These are phyloP conservation scores for Nematodospora valgi DNA, from an alignment of 805 yeast genomes.

Conservation along the genomic window DNA sequence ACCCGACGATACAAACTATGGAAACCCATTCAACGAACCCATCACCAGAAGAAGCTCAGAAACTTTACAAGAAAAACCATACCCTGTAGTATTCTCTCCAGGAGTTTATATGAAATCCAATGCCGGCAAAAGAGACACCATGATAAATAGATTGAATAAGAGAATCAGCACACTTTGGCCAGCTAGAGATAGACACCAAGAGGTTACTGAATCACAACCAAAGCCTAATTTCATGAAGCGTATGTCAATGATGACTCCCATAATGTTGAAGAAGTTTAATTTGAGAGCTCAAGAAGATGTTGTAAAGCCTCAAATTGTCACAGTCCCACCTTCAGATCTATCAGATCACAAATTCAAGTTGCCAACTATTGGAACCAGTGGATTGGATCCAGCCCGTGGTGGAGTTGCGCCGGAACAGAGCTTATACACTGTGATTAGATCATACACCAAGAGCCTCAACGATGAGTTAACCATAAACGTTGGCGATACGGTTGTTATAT, in stretches of 20 bases:
- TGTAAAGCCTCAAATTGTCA: conserved; percentile 3
- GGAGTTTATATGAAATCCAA: conserved; percentile 7
- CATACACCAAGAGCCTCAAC: conserved; percentile 23
- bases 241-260: conserved; percentile 22
- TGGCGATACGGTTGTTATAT: conserved; percentile 28
- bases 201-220: background rate
- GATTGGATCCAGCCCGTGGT: conserved; percentile 4
- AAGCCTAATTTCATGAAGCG: conserved; percentile 3
- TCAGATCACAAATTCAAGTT: conserved; percentile 1
- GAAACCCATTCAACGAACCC: too few species aligned
- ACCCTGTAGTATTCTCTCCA: conserved; percentile 9
- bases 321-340: background rate
- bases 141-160: background rate
- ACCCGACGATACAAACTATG: conserved; percentile 7
- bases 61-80: conserved; percentile 6
- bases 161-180: background rate
- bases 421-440: conserved; percentile 20
- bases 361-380: background rate
- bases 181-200: background rate
- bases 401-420: conserved; percentile 5
- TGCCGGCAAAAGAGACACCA: background rate
- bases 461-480: conserved; percentile 32
- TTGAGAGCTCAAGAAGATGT: conserved; percentile 15
- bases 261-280: conserved; percentile 31
- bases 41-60: conserved; percentile 6